These are phyloP conservation scores for Camelina neglecta DNA, from an alignment of 345 rosid genomes.

Conservation along the genomic window DNA sequence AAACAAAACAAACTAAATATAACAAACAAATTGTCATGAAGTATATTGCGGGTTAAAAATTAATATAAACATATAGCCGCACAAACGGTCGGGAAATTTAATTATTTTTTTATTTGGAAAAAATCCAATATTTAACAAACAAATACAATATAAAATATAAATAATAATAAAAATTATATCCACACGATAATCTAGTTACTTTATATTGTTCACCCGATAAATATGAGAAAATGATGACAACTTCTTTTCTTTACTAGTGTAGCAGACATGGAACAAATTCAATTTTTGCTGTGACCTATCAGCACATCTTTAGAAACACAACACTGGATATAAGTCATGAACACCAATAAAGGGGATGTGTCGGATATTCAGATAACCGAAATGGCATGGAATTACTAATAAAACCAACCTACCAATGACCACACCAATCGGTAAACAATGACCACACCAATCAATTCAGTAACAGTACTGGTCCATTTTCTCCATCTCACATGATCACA, in stretches of 20 bases:
- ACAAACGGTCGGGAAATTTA: no score
- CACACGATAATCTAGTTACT: no score
- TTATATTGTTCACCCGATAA: not conserved
- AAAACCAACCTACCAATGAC: constrained; percentile 39
- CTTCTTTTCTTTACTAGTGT: not conserved
- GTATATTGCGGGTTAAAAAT: no score
- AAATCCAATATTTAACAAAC: no score
- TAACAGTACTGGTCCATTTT: constrained; percentile 41
- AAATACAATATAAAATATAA: no score
- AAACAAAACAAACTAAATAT: no score
- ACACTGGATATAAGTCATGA: constrained; percentile 14
- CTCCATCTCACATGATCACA: constrained; percentile 32
- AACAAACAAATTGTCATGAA: no score
- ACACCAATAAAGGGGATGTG: constrained; percentile 14
- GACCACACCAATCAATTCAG: constrained; percentile 33
- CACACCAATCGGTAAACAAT: constrained; percentile 36
- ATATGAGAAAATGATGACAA: not conserved
- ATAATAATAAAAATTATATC: no score
- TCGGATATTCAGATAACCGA: constrained; percentile 17
- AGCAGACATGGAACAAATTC: not conserved
- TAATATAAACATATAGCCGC: no score
- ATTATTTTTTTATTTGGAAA: no score
- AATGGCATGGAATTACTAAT: constrained; percentile 27
- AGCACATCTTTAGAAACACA: constrained; percentile 4
- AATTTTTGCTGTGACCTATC: not conserved